These are phyloP conservation scores for Allium fistulosum DNA, from an alignment of 106 monocot genomes.

Conservation along the genomic window DNA sequence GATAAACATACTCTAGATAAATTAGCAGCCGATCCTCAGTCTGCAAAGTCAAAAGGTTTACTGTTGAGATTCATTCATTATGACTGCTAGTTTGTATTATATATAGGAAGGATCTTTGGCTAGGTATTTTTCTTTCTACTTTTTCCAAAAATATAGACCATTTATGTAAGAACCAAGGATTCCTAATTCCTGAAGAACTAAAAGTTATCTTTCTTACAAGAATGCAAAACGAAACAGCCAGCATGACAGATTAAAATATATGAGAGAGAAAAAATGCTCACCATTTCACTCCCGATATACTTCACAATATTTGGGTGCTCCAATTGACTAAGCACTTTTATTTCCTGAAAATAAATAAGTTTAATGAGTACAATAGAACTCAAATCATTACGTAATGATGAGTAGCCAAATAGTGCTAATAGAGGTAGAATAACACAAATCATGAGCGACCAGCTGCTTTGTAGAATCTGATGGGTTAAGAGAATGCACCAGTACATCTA, in stretches of 20 bases:
- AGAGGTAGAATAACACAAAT: no score
- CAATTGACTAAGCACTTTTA: slow-evolving; percentile 83
- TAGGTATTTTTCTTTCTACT: no score
- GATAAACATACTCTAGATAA: slow-evolving; percentile 88
- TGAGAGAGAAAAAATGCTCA: slow-evolving; percentile 24
- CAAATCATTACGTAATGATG: neutral
- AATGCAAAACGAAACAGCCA: no score
- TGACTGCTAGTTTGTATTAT: neutral
- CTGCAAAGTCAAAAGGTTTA: slow-evolving; percentile 29
- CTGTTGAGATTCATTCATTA: slow-evolving; percentile 3
- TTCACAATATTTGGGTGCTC: slow-evolving; percentile 96
- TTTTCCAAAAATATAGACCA: no score
- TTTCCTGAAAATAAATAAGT: slow-evolving; percentile 52
- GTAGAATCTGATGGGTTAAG: no score
- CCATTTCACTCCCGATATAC: slow-evolving; percentile 93
- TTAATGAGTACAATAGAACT: neutral
- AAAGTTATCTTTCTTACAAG: no score
- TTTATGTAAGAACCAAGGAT: no score
- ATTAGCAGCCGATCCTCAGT: slow-evolving; percentile 76
- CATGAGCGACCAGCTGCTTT: no score
- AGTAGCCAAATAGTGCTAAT: no score
- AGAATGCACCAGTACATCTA: no score
- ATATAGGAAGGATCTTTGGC: no score
- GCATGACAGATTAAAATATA: neutral
- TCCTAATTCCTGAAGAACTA: no score